phyloP scores from a whole-genome alignment of 371 early-diverging fungal genomes.

The Mucor indicus region DNA sequence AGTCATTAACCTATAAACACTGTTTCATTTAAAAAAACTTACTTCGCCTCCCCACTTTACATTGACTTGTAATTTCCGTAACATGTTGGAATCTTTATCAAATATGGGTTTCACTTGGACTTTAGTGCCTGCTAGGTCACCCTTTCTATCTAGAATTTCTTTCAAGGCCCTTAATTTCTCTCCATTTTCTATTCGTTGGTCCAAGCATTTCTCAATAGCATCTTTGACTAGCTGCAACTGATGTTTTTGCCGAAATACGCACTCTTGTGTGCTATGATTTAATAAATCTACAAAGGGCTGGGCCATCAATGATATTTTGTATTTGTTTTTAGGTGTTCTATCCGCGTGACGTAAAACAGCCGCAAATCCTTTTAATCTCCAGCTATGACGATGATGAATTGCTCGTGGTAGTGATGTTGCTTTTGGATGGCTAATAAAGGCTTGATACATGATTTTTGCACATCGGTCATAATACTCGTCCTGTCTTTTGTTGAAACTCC shows the following conservation, averaged over 20 bases:
- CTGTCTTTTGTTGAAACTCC: slow-evolving; percentile 99
- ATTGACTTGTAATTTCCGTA: slow-evolving; percentile 82
- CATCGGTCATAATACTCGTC: slow-evolving; percentile 90
- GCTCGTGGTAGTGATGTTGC: no score
- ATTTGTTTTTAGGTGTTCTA: slow-evolving; percentile 96
- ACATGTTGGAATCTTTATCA: slow-evolving; percentile 54
- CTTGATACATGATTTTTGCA: slow-evolving; percentile 68
- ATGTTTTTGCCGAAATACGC: slow-evolving; percentile 73
- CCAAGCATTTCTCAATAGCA: slow-evolving; percentile 63
- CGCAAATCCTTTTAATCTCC: slow-evolving; percentile 90
- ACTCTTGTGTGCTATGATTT: slow-evolving; percentile 69
- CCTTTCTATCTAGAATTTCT: slow-evolving; percentile 77
- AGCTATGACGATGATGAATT: slow-evolving; percentile 64
- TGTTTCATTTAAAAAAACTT: slow-evolving; percentile 2
- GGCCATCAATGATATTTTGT: slow-evolving; percentile 73
- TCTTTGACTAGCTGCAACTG: slow-evolving; percentile 66
- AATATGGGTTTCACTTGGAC: slow-evolving; percentile 87
- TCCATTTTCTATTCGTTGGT: slow-evolving; percentile 54
- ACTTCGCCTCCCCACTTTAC: slow-evolving; percentile 97
- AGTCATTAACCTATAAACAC: not conserved
- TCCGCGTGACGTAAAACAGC: slow-evolving; percentile 94
- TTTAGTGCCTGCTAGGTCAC: slow-evolving; percentile 83
- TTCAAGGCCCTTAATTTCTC: slow-evolving; percentile 65
- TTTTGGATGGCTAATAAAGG: slow-evolving; percentile 36
- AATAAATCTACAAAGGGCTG: slow-evolving; percentile 70